Base-by-base conservation (phyloP, 1,139 yeast genomes). In the Lodderomyces theae region DNA sequence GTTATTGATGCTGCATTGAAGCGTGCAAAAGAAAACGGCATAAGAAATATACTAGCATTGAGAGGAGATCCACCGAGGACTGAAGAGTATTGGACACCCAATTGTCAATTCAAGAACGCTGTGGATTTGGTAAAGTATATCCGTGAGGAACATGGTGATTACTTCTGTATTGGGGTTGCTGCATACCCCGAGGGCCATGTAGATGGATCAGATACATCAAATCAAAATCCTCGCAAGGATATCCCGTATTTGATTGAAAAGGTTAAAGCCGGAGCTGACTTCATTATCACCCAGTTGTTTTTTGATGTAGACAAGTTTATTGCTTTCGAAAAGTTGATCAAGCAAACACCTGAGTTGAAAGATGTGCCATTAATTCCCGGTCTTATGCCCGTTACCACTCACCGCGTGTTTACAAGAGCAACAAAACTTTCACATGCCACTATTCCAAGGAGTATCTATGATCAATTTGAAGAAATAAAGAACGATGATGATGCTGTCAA, bases 101-200 rank as follows among this genome's bases (percentile, higher is more conserved):
- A 72, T 47, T 69, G 76, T 45, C 81, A 80, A 45, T 86, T 87
- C 60, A 66, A 66, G 44, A 75, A 82, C 54, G 96, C 97, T 0
- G 84, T 80, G 8, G 97, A 92, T 60, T 74, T 92, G 54, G 92
- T 92, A 24, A 72, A 64, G 49, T 88, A 90, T 57, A 90, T 92
- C 51, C 80, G 78, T 51, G 46, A 66, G 37, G 63, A 77, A 37
- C 75, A 87, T 56, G 95, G 87, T 12, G 82, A 83, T 56, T 82
- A 79, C 56, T 86, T 88, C 59, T 82, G 94, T 56, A 71, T 89
- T 46, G 96, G 96, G 39, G 96, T 89, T 7, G 96, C 96, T 3
- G 96, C 92, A 1, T 90, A 90, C 60, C 97, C 97, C 7, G 96
- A 92, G 57, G 99, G 99, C 18, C 97, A 92, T 63, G 89, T 86